A percentile compares a stretch with the other conserved stretches of the same genome.
These are phyloP conservation scores for Wallacemonas sp. DNA, from an alignment of 208 protist genomes.

Conservation along the genomic window DNA sequence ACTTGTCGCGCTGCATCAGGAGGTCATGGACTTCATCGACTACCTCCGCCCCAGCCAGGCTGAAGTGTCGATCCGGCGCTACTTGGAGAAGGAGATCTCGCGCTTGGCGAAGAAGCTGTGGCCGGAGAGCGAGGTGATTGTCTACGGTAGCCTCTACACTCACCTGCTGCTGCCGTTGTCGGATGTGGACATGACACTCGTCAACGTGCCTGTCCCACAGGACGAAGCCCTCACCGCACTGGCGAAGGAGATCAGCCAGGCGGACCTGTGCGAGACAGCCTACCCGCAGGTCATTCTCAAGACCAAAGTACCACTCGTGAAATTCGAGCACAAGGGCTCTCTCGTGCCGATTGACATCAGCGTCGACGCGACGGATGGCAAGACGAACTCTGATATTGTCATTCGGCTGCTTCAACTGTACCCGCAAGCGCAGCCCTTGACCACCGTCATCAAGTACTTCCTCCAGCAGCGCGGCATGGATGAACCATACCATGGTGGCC, in stretches of 20 bases:
- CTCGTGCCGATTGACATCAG: slow-evolving; percentile 90
- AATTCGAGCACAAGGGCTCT: slow-evolving; percentile 79
- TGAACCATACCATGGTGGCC: slow-evolving; percentile 92
- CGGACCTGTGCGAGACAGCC: slow-evolving; percentile 55
- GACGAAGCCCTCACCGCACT: slow-evolving; percentile 70
- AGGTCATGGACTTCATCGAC: slow-evolving; percentile 80
- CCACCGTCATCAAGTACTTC: slow-evolving; percentile 91
- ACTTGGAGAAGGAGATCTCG: slow-evolving; percentile 61
- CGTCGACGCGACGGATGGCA: slow-evolving; percentile 83
- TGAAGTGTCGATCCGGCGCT: slow-evolving; percentile 79
- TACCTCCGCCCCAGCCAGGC: slow-evolving; percentile 73
- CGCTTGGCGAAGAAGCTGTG: slow-evolving; percentile 64
- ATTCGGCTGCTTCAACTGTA: slow-evolving; percentile 57
- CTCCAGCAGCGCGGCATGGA: slow-evolving; percentile 90
- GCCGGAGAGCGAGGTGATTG: slow-evolving; percentile 67
- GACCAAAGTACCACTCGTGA: slow-evolving; percentile 93
- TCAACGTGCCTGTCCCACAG: slow-evolving; percentile 47
- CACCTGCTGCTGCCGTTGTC: slow-evolving; percentile 84
- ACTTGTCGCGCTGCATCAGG: slow-evolving; percentile 81
- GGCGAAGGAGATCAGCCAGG: slow-evolving; percentile 59
- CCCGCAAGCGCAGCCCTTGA: slow-evolving; percentile 79
- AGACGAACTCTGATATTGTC: slow-evolving; percentile 75
- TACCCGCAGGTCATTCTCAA: slow-evolving; percentile 90
- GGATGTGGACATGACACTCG: slow-evolving; percentile 84
- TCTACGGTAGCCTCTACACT: slow-evolving; percentile 90